Evolutionary conservation across 164 flowering plant species (phyloP), one percentile per base, ranked within the genome.

Genomic region (Piper longum): DNA sequence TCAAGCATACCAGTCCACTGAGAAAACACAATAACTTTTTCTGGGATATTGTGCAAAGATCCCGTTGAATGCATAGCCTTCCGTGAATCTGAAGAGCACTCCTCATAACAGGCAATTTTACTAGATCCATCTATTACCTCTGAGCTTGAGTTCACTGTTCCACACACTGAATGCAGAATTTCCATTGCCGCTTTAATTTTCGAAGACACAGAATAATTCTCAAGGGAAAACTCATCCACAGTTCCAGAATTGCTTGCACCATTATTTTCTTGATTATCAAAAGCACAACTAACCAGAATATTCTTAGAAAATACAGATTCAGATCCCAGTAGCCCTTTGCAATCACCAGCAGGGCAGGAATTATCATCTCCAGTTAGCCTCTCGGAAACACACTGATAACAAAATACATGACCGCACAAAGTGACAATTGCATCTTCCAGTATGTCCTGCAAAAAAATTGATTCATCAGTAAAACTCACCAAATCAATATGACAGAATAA

Each of bases 1-100:
- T 90, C 85, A 72, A 93, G 74, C 98, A 93, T 93, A 61, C 89
- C 42, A 60, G 97, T 92, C 97, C 98, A 92, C 76, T 92, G 98
- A 41, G 98, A 92, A 76, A 92, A 92, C 66, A 89, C 75, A 67
- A 92, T 89, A 56, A 93, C 83, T 71, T 92, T 92, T 62, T 68
- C 67, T 7, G 67, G 67, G 4, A 43, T 54, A 43, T 57, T 4
- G 62, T 43, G 51, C 14, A 48, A 8, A 48, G 52, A 2, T 12
- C 11, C 44, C 40, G 12, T 44, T 8, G 60, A 41, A 58, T 41
- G 52, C 52, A 48, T 48, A 5, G 7, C 8, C 52, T 48, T 12
- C 52, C 2, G 52, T 9, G 12, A 48, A 48, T 2, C 52, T 9
- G 8, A 48, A 48, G 52, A 9, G n/a, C 52, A 52, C 54, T 18